Base-by-base conservation (phyloP, 225 moss, liverwort and hornwort genomes). In the Marchantia polymorpha region DNA sequence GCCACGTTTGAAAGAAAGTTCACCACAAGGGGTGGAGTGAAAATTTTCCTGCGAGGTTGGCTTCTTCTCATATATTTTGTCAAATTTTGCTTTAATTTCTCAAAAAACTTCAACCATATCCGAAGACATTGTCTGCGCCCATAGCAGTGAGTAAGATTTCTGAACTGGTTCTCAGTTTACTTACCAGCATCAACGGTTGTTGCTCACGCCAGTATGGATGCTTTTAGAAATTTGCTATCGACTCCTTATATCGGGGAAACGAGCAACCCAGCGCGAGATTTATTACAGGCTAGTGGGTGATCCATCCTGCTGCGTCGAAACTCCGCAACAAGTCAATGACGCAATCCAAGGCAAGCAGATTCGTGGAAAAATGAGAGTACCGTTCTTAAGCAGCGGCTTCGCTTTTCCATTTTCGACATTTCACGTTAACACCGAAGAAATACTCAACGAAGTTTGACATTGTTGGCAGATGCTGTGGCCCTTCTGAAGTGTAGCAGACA, bases 211-310 rank as follows among this genome's bases (percentile, higher is more conserved):
- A 96, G 94, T 94, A 49, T 94, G 94, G 96, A 96, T 94, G 88
- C 85, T 96, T 77, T 87, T 96, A 82, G 86, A 90, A 86, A 88
- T 90, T 69, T 92, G 92, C 87, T 96, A 96, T 83, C 78, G 90
- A 23, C 79, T 96, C 86, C 91, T 94, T 85, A 91, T 86, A 83
- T 83, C 84, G 71, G 90, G 90, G 52, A 96, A 94, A 80, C 85
- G 88, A 73, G 89, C 82, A 47, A 96, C 90, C 79, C 94, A 94
- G 82, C 84, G 94, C 72, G 96, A 96, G 83, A 78, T 96, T 17
- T 96, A 83, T 83, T 96, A 94, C 89, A 88, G 84, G 74, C 83
- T 90, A 63, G 30, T 91, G 56, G 91, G 90, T 78, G 83, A 87
- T 76, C 79, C 83, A 81, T 74, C 82, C 58, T 79, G 81, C 67